Evolutionary conservation across 2,329 filamentous ascomycete species (phyloP).

Genomic region (Trichoderma oligosporum): DNA sequence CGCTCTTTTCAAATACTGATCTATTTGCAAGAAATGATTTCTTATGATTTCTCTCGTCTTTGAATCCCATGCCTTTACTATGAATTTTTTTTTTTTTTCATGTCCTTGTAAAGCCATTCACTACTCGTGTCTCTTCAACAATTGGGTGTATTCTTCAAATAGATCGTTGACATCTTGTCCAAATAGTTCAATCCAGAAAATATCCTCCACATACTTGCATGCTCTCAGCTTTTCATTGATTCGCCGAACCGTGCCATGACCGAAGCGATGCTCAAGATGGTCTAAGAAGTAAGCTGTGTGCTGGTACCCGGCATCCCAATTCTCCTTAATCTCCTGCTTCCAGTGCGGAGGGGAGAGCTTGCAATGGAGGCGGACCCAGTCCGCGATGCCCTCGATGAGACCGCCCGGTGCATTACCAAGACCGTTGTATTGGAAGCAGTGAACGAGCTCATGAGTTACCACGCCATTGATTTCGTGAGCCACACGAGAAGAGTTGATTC

Average conservation of each 20-base stretch:
- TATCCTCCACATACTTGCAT: slow-evolving; percentile 60
- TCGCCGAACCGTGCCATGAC: slow-evolving; percentile 54
- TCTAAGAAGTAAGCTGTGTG: slow-evolving; percentile 87
- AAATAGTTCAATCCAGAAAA: slow-evolving; percentile 66
- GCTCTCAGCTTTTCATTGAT: slow-evolving; percentile 65
- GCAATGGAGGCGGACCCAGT: slow-evolving; percentile 80
- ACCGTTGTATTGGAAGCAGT: slow-evolving; percentile 84
- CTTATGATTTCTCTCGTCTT: not conserved
- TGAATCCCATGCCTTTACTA: too few species aligned
- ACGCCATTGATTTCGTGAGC: slow-evolving; percentile 73
- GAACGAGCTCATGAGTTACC: slow-evolving; percentile 86
- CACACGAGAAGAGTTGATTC: slow-evolving; percentile 42
- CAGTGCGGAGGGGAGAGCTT: slow-evolving; percentile 78
- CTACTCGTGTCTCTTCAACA: slow-evolving; percentile 16
- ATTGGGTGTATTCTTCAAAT: slow-evolving; percentile 67
- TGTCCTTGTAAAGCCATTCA: not conserved
- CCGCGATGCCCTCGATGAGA: slow-evolving; percentile 84
- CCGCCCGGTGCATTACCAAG: slow-evolving; percentile 63
- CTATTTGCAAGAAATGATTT: not conserved
- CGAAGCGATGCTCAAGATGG: slow-evolving; percentile 69
- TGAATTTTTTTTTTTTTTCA: not conserved
- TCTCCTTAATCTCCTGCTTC: slow-evolving; percentile 54
- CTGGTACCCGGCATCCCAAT: slow-evolving; percentile 90
- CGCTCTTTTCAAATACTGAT: not conserved
- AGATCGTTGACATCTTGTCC: slow-evolving; percentile 63